Conservation (phyloP, 257 asterid species). For the Solanum lignicaule region DNA sequence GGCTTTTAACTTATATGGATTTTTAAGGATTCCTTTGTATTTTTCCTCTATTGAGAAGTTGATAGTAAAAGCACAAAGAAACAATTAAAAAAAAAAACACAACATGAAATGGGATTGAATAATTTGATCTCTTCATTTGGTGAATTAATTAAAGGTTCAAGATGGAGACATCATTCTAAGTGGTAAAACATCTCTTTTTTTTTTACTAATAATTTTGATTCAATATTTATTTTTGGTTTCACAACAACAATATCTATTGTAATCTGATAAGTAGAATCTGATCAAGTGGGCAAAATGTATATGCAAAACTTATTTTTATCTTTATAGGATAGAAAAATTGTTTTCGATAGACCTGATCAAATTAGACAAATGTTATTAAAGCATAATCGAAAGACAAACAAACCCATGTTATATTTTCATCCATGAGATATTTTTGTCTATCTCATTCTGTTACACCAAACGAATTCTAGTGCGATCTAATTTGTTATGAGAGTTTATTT, state of each 20-base stretch:
- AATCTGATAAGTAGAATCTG: too few relatives aligned
- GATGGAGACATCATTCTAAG: constrained; percentile 18
- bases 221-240: background rate
- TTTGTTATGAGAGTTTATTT: too few relatives aligned
- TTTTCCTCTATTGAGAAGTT: background rate
- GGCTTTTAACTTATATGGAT: background rate
- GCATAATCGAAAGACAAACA: background rate
- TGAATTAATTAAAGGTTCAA: constrained; percentile 7
- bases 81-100: too few relatives aligned
- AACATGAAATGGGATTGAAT: background rate
- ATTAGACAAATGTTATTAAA: too few relatives aligned
- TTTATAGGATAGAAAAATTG: fast-evolving
- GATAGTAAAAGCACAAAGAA: background rate
- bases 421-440: too few relatives aligned
- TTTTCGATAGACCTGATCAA: background rate
- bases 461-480: too few relatives aligned
- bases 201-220: background rate
- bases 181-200: constrained; percentile 4
- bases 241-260: background rate
- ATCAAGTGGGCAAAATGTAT: too few relatives aligned
- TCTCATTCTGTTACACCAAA: too few relatives aligned
- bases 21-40: background rate
- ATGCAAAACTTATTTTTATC: too few relatives aligned
- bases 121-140: background rate
- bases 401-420: too few relatives aligned